Base-by-base conservation (phyloP, 2,329 filamentous ascomycete genomes). In the Lasiodiplodia sp. region DNA sequence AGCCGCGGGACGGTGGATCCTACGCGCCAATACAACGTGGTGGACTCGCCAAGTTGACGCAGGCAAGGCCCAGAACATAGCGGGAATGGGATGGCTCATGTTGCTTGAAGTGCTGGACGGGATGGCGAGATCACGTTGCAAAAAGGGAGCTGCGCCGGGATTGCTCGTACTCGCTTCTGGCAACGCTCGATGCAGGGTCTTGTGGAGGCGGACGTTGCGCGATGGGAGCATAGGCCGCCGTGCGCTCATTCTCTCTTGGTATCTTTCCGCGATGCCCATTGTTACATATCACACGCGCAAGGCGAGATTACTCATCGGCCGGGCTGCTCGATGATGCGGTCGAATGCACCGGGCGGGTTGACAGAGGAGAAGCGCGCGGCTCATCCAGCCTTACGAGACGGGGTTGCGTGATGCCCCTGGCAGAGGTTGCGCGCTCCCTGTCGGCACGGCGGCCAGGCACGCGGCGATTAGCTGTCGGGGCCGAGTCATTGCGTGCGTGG, bases 11-110 rank as follows among this genome's bases (percentile, higher is more conserved):
- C 21, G 60, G 8, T 34, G 31, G 31, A 64, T 64, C 60, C 60
- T 64, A 64, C 60, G 25, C 60, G 60, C 60, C 60, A 47, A 64
- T 64, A 64, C 60, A 23, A 64, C 60, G 47, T 64, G 52, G 60
- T 44, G 31, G 31, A 23, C 10, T n/a, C 58, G 38, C 25, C 25
- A 49, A 51, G 56, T 63, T 31, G 23, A 28, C 18, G 25, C 18
- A 18, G 25, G 28, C 40, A 37, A 21, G 60, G 44, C 7, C 60
- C 60, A 64, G 60, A 64, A 52, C 60, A 34, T 18, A 4, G 44
- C 10, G 18, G 7, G 6, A 18, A 63, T 11, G 8, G 49, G 4
- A 37, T 44, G 58, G 58, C 58, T 63, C 58, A 25, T 51, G 2
- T 51, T 37, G 16, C 37, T 38, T 16, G 6, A 18, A 25, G 11